Evolutionary conservation across 768 basidiomycete genomes (phyloP).

Genomic region (Crucibulum laeve): DNA sequence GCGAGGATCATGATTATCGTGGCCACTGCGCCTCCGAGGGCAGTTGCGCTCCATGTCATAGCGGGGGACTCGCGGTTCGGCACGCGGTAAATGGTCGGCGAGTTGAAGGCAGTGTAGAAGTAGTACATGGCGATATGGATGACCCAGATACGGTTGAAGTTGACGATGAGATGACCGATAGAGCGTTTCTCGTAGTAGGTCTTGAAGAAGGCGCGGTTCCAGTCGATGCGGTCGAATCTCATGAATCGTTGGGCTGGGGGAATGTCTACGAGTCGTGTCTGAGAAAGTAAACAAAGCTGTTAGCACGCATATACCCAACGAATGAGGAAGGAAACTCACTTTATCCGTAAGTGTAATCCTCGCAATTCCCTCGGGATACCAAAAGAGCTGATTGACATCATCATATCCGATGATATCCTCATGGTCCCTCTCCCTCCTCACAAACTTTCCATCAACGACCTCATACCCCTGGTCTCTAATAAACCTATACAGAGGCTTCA

Average conservation of each 20-base stretch:
- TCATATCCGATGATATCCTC: constrained; percentile 96
- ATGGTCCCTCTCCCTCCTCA: constrained; percentile 90
- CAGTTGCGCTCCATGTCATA: constrained; percentile 90
- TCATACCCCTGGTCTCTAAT: constrained; percentile 98
- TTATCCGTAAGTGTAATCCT: constrained; percentile 87
- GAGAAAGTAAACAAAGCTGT: constrained; percentile 6
- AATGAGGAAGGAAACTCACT: constrained; percentile 34
- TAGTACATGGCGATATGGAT: constrained; percentile 93
- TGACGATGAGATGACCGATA: constrained; percentile 94
- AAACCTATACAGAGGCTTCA: constrained; percentile 94
- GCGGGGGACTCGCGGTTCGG: constrained; percentile 60
- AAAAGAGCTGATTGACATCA: constrained; percentile 98
- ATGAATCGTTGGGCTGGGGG: constrained; percentile 91
- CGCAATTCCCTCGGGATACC: constrained; percentile 99
- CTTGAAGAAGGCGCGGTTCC: constrained; percentile 97
- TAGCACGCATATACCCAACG: neutral
- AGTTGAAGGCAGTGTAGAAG: constrained; percentile 95
- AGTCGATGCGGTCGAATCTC: constrained; percentile 95
- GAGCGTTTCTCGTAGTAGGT: constrained; percentile 98
- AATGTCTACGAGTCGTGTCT: constrained; percentile 90
- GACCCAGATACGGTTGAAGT: constrained; percentile 99
- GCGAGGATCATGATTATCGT: constrained; percentile 94
- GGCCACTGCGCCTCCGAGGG: constrained; percentile 94
- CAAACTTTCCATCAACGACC: constrained; percentile 91
- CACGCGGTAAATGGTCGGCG: constrained; percentile 76